Evolutionary conservation across 1,139 yeast genomes (phyloP), one percentile per base, ranked within the genome.

Genomic region (Suzukiozyma palmioleophila): DNA sequence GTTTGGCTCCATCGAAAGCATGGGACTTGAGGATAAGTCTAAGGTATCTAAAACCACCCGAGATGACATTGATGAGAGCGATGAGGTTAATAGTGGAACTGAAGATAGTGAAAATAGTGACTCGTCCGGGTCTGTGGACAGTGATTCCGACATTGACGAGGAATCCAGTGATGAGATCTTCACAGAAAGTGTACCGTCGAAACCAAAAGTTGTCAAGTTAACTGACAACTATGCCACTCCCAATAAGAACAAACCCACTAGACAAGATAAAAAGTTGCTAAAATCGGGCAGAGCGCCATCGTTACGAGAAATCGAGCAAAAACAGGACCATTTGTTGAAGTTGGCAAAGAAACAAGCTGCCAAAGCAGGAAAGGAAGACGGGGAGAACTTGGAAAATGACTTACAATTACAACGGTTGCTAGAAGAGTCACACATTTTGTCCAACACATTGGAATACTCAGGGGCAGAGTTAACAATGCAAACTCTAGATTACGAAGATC

Each of bases 391-490:
- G 41, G 77, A 84, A 44, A 86, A 90, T 49, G 97, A 90, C 59
- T 53, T 89, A 22, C 94, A 85, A 47, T 67, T 92, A 35, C 96
- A 90, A 57, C 66, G 96, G 42, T 75, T 92, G 33, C 66, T 92
- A 28, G 73, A 75, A 45, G 97, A 92, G 59, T 89, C 97, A 0
- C 96, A 89, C 56, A 83, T 92, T 29, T 66, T 92, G 40, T 75
- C 90, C 12, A 79, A 79, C 37, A 61, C 62, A 28, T 51, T 62
- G 62, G 72, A 72, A 32, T 68, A 66, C 42, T 81, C 92, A 1
- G 96, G 96, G 16, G 95, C 89, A 0, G 94, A 81, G 40, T 64
- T 86, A 30, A 81, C 89, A 0, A 61, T 88, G 38, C 75, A 77
- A 41, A 84, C 88, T 1, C 56, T 82, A 33, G 83, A 81, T 51